Base-by-base conservation (phyloP, 352 stramenopile genomes). In the Globisporangium carolinianum region DNA sequence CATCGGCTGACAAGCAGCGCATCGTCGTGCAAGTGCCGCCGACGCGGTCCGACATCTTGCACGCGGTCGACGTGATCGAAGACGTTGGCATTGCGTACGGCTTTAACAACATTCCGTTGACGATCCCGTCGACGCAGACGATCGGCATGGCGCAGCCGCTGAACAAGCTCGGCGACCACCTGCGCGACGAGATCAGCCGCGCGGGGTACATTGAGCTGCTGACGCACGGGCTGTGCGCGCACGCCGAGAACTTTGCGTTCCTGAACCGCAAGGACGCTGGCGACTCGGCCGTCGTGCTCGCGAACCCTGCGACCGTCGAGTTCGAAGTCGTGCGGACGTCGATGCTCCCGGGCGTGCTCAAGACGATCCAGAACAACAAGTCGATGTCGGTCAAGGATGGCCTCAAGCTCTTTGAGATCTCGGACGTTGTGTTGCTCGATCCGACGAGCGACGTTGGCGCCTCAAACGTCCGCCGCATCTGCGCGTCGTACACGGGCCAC, bases 61-160 rank as follows among this genome's bases (percentile, higher is more conserved):
- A 99, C 72, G 77, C 96, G 5, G 95, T 99, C n/a, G 97, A 99
- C 69, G 96, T 99, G 67, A 96, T 98, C 35, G 88, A 99, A 78
- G 98, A 99, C 73, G 92, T 99, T 32, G 97, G 95, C 46, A 99
- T 99, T 66, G 97, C 98, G 1, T 99, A 99, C 74, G 98, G 98
- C 45, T 99, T 99, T 73, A 99, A 99, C 84, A 99, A 99, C 63
- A 99, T 99, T 68, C 87, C 92, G 47, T 92, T 93, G 46, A 97
- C 81, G 59, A 86, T 99, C 39, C 97, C 98, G 37, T 68, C 79
- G 14, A 99, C 97, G 43, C 86, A 96, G 68, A 98, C 95, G 7
- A 97, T 99, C 32, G 98, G 97, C 55, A 79, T 81, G 54, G 85
- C 97, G 47, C 94, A 99, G 68, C 97, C 97, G 8, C 79, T 99